Evolutionary conservation across 441 rosid species (phyloP).

Genomic region (Euphorbia schlechtendalii): DNA sequence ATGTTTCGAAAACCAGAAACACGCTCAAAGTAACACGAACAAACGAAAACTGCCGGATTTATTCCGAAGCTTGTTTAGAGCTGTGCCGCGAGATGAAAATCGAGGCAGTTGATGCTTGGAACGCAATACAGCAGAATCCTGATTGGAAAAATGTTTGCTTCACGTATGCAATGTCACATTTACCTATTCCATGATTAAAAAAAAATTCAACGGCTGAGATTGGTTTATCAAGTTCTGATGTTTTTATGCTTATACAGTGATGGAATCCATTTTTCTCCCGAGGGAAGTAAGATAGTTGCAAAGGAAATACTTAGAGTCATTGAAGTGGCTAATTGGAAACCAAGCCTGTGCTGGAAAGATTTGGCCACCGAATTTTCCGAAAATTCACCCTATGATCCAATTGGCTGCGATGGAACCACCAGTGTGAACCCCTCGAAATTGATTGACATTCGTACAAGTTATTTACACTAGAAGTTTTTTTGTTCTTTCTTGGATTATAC

Average conservation of each 20-base stretch:
- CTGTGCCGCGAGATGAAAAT: slow-evolving; percentile 51
- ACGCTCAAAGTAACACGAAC: slow-evolving; percentile 25
- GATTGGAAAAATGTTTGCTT: slow-evolving; percentile 60
- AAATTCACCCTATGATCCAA: slow-evolving; percentile 25
- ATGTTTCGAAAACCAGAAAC: slow-evolving; percentile 12
- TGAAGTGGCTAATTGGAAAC: slow-evolving; percentile 65
- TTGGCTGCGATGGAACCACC: slow-evolving; percentile 12
- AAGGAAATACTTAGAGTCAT: slow-evolving; percentile 51
- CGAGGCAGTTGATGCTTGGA: slow-evolving; percentile 63
- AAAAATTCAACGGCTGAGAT: not conserved
- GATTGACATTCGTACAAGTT: not conserved
- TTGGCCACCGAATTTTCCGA: slow-evolving; percentile 46
- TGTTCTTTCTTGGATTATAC: not conserved
- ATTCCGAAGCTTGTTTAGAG: slow-evolving; percentile 60
- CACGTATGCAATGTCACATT: slow-evolving; percentile 43
- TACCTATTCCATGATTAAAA: no score
- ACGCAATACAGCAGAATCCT: slow-evolving; percentile 45
- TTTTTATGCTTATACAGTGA: slow-evolving; percentile 33
- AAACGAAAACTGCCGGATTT: slow-evolving; percentile 44
- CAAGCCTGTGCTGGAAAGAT: slow-evolving; percentile 50
- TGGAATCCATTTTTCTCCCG: slow-evolving; percentile 57
- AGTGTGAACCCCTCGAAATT: slow-evolving; percentile 11
- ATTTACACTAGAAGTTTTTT: not conserved
- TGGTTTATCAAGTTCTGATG: not conserved
- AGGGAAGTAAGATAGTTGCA: slow-evolving; percentile 53